Conservation (phyloP, 495 filamentous ascomycete genomes). For the Haplographium delicatum region DNA sequence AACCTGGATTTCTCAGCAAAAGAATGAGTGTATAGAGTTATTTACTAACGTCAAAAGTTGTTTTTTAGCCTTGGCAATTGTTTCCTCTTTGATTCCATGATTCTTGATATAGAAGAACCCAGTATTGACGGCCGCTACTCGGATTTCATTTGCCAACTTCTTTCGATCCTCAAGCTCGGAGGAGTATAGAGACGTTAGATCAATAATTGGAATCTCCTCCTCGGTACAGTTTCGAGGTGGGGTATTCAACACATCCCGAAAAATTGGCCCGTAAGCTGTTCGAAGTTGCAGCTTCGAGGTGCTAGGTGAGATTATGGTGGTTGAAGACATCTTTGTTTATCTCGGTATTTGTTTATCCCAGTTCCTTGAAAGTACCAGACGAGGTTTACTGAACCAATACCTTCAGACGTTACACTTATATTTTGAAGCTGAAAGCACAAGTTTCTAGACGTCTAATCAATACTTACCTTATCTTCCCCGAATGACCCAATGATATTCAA, state of each 20-base stretch:
- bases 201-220: slow-evolving; percentile 55
- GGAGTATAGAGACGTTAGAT: slow-evolving; percentile 38
- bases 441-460: too few species aligned
- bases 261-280: slow-evolving; percentile 36
- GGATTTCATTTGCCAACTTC: slow-evolving; percentile 35
- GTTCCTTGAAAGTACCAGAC: too few species aligned
- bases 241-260: slow-evolving; percentile 32
- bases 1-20: slow-evolving; percentile 26
- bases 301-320: slow-evolving; percentile 18
- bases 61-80: slow-evolving; percentile 38
- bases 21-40: neutral
- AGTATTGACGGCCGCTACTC: slow-evolving; percentile 39
- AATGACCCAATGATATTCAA: neutral
- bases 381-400: too few species aligned
- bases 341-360: too few species aligned
- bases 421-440: too few species aligned
- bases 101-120: slow-evolving; percentile 54
- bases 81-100: slow-evolving; percentile 43
- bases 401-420: too few species aligned
- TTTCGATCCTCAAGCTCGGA: slow-evolving; percentile 33
- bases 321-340: slow-evolving; percentile 13
- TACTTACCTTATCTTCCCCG: too few species aligned
- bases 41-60: slow-evolving; percentile 25
- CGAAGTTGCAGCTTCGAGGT: slow-evolving; percentile 37
- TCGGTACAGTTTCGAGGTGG: slow-evolving; percentile 34